These are phyloP conservation scores for Venustampulla echinocandica DNA, from an alignment of 495 filamentous ascomycete genomes.

Conservation along the genomic window DNA sequence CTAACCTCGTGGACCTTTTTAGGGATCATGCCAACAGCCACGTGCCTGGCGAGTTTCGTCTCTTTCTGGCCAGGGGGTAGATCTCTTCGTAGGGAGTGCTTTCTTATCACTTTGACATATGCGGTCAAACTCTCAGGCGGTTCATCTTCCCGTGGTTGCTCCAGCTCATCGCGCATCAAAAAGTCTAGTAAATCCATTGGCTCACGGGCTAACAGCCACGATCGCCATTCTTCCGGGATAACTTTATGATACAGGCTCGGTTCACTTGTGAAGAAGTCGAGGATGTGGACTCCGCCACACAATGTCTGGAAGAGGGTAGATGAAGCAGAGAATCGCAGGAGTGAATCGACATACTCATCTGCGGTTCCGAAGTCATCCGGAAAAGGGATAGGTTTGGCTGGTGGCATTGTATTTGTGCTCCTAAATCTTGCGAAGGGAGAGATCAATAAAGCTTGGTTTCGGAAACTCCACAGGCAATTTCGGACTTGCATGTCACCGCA, in stretches of 20 bases:
- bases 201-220: constrained; percentile 60
- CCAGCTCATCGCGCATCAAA: constrained; percentile 65
- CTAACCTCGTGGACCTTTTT: constrained; percentile 94
- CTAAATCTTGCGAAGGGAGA: no score
- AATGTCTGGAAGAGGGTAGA: constrained; percentile 75
- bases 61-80: constrained; percentile 37
- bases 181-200: constrained; percentile 70
- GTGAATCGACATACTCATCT: constrained; percentile 68
- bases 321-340: constrained; percentile 66
- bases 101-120: constrained; percentile 68
- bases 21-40: constrained; percentile 85
- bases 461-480: no score
- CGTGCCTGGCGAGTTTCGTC: constrained; percentile 50
- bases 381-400: constrained; percentile 47
- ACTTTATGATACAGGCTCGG: constrained; percentile 64
- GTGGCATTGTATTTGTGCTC: constrained; percentile 44
- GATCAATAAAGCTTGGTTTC: no score
- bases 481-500: no score
- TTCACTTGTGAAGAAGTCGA: constrained; percentile 89
- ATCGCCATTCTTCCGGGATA: constrained; percentile 70
- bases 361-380: constrained; percentile 44
- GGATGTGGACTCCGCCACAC: constrained; percentile 88
- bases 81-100: constrained; percentile 56
- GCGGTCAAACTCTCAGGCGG: constrained; percentile 55
- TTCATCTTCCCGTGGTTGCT: constrained; percentile 30